Conservation (phyloP, 805 yeast genomes). For the Kodamaea laetipori region DNA sequence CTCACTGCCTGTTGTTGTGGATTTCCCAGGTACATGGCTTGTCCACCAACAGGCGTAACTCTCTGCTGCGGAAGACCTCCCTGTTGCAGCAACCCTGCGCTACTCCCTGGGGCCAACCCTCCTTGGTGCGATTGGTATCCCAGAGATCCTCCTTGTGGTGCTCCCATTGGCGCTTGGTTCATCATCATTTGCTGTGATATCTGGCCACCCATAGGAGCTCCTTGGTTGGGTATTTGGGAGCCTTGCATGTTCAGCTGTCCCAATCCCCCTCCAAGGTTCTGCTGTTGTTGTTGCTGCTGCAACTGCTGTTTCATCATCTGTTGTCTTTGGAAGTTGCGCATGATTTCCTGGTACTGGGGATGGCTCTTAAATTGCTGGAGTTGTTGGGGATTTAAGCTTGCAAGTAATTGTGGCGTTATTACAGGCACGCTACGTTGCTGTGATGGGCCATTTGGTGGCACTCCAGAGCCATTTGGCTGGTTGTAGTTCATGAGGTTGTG, state of each 20-base stretch:
- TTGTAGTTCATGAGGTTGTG: constrained; percentile 20
- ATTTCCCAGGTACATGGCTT: constrained; percentile 14
- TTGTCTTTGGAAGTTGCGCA: constrained; percentile 43
- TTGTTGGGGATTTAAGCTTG: constrained; percentile 42
- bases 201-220: constrained; percentile 3
- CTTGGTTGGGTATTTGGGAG: neutral
- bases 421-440: constrained; percentile 24
- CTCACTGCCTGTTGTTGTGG: constrained; percentile 10
- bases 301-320: constrained; percentile 41
- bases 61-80: constrained; percentile 2
- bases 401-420: constrained; percentile 27
- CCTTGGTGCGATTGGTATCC: neutral
- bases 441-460: constrained; percentile 14
- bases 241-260: constrained; percentile 4
- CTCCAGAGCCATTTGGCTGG: constrained; percentile 22
- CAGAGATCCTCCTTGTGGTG: neutral
- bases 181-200: constrained; percentile 8
- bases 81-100: neutral
- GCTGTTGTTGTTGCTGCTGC: constrained; percentile 8
- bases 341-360: constrained; percentile 45
- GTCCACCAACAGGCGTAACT: constrained; percentile 2
- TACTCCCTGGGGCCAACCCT: neutral
- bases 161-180: constrained; percentile 7
- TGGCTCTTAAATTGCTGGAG: constrained; percentile 44
- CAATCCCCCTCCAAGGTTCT: neutral